Evolutionary conservation across 2,329 filamentous ascomycete genomes (phyloP).

Genomic region (Onygena corvina): DNA sequence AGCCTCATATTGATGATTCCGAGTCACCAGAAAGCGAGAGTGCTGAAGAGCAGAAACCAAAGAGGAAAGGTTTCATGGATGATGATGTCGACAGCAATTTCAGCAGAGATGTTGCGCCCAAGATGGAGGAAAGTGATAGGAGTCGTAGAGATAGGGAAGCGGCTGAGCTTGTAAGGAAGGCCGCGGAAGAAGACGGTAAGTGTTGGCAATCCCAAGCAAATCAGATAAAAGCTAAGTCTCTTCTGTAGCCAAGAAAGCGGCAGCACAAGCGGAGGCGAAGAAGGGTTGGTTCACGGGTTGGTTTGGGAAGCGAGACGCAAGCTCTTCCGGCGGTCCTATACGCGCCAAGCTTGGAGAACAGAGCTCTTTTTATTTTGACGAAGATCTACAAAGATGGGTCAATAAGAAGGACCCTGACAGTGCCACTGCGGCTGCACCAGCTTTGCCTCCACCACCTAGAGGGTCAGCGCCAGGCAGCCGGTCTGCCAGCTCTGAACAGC

Average conservation of each 20-base stretch:
- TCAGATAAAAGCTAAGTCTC: constrained; percentile 13
- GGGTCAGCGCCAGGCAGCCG: constrained; percentile 40
- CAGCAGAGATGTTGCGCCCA: constrained; percentile 42
- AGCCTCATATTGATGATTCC: constrained; percentile 18
- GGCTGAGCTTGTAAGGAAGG: constrained; percentile 72
- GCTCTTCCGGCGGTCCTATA: constrained; percentile 51
- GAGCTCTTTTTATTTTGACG: constrained; percentile 85
- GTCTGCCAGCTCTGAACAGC: constrained; percentile 43
- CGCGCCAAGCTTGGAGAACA: constrained; percentile 88
- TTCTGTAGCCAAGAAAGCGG: constrained; percentile 29
- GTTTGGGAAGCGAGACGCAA: constrained; percentile 58
- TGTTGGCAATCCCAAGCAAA: constrained; percentile 8
- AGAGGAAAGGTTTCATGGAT: constrained; percentile 70
- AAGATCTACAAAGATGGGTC: constrained; percentile 93
- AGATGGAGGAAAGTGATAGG: constrained; percentile 46
- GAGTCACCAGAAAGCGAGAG: constrained; percentile 42
- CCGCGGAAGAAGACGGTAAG: constrained; percentile 57
- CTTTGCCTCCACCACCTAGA: constrained; percentile 69
- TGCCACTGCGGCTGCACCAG: constrained; percentile 45
- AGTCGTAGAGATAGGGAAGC: constrained; percentile 64
- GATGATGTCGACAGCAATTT: constrained; percentile 64
- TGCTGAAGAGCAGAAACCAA: constrained; percentile 45
- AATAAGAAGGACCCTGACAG: constrained; percentile 76
- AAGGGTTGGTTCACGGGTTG: constrained; percentile 69
- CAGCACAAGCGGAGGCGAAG: constrained; percentile 27